A percentile compares a stretch with the other conserved stretches of the same genome.
Conservation (phyloP, 805 yeast species). For the Barnettozyma sucrosica region DNA sequence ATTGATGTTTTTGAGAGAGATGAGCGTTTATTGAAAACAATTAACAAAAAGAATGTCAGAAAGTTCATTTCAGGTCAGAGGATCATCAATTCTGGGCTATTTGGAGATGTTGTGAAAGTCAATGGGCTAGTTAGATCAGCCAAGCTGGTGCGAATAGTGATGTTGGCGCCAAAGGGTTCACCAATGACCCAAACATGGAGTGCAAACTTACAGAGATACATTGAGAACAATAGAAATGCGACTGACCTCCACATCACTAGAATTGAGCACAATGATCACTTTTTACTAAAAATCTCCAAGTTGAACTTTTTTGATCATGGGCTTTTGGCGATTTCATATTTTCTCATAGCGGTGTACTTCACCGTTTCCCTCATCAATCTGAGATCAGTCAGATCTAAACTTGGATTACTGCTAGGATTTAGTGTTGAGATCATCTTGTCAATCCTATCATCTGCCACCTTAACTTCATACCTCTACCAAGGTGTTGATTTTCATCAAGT, state of each 20-base stretch:
- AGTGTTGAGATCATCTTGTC: conserved; percentile 36
- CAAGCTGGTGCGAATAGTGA: conserved; percentile 31
- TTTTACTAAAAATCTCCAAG: conserved; percentile 2
- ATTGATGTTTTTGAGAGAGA: conserved; percentile 27
- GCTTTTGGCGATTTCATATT: conserved; percentile 23
- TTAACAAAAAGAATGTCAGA: conserved; percentile 27
- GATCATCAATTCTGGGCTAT: conserved; percentile 25
- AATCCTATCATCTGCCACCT: conserved; percentile 36
- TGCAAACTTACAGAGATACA: conserved; percentile 24
- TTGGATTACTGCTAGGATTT: conserved; percentile 41
- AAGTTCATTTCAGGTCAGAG: conserved; percentile 19
- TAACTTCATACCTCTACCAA: conserved; percentile 34
- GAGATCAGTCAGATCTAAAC: conserved; percentile 38
- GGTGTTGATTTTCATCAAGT: conserved; percentile 31
- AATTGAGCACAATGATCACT: not conserved
- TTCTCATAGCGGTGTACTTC: conserved; percentile 28
- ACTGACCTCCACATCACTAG: not conserved
- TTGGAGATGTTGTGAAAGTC: conserved; percentile 35
- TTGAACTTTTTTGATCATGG: conserved; percentile 19
- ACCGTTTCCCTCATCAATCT: conserved; percentile 35
- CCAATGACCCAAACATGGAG: conserved; percentile 27
- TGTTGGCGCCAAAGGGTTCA: conserved; percentile 25
- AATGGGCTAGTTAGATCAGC: conserved; percentile 41
- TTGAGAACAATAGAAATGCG: not conserved
- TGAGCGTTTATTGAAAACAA: conserved; percentile 32